Evolutionary conservation across 495 filamentous ascomycete species (phyloP).

Genomic region (Aspergillus saccharolyticus): DNA sequence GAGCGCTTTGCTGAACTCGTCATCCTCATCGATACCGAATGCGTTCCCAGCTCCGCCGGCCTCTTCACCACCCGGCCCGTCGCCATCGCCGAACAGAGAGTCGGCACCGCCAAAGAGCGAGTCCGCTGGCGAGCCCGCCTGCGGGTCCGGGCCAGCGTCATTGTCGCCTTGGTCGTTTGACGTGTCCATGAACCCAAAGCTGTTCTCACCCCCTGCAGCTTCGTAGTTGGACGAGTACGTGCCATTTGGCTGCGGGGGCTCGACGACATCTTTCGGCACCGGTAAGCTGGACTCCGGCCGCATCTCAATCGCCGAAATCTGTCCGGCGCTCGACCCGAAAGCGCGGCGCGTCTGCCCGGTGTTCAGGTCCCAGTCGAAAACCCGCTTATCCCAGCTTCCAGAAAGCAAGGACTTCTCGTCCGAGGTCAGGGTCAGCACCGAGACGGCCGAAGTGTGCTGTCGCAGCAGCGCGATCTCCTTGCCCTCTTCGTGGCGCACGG

Average conservation of each 20-base stretch:
- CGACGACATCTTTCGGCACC: constrained; percentile 66
- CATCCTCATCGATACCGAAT: constrained; percentile 74
- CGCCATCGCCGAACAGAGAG: constrained; percentile 71
- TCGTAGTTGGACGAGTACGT: constrained; percentile 61
- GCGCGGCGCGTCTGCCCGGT: constrained; percentile 69
- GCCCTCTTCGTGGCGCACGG: constrained; percentile 92
- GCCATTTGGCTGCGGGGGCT: constrained; percentile 52
- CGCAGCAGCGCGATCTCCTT: constrained; percentile 76
- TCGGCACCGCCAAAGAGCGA: constrained; percentile 60
- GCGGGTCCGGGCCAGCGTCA: constrained; percentile 34
- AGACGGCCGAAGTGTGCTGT: constrained; percentile 88
- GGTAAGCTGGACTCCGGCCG: constrained; percentile 71
- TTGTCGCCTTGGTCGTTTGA: constrained; percentile 34
- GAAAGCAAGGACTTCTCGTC: constrained; percentile 88
- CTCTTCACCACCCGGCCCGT: constrained; percentile 53
- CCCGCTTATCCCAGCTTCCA: constrained; percentile 92
- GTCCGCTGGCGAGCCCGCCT: constrained; percentile 64
- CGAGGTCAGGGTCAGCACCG: constrained; percentile 71
- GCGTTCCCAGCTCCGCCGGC: constrained; percentile 51
- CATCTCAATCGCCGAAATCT: constrained; percentile 84
- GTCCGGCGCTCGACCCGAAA: constrained; percentile 71
- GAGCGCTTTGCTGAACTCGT: constrained; percentile 79
- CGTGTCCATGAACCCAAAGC: constrained; percentile 43
- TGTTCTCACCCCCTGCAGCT: constrained; percentile 35
- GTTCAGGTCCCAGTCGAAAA: constrained; percentile 94